phyloP scores from a whole-genome alignment of 148 eudicot species.

The Chenopodium quinoa region DNA sequence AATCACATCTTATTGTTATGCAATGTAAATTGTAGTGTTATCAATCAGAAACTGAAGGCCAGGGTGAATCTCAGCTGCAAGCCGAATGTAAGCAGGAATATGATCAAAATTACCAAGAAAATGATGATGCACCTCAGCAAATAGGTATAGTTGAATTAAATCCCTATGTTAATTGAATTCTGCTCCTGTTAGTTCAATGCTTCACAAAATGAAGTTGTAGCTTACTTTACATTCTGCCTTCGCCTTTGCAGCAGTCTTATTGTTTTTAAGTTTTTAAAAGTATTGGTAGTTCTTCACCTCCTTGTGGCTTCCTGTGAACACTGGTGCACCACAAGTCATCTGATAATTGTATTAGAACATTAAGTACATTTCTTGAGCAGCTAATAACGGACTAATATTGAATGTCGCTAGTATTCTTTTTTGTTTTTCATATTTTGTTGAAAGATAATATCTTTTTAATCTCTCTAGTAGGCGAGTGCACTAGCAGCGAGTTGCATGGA shows the following conservation, averaged over 20 bases:
- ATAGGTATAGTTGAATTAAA: neutral
- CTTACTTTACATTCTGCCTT: neutral
- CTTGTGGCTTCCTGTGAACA: neutral
- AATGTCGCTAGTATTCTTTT: neutral
- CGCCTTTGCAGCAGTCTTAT: too few species aligned
- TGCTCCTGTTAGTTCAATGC: neutral
- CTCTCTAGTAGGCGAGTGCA: slow-evolving; percentile 32
- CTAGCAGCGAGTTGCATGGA: slow-evolving; percentile 37
- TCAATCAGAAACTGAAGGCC: slow-evolving; percentile 28
- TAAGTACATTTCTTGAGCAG: neutral
- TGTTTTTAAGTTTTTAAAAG: too few species aligned
- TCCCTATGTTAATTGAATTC: neutral
- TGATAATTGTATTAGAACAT: neutral
- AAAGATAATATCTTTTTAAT: neutral
- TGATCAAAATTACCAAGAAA: slow-evolving; percentile 5
- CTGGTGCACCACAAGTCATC: neutral
- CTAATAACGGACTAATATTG: neutral
- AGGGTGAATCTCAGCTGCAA: slow-evolving; percentile 6
- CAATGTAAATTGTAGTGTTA: slow-evolving; percentile 33
- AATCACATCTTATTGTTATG: neutral
- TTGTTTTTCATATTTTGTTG: neutral
- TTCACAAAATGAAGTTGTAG: neutral
- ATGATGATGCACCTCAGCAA: slow-evolving; percentile 12
- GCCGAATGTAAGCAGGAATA: slow-evolving; percentile 4
- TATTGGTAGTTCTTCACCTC: neutral